Conservation (phyloP, 2,329 filamentous ascomycete species). For the Pestalotiopsis fici region DNA sequence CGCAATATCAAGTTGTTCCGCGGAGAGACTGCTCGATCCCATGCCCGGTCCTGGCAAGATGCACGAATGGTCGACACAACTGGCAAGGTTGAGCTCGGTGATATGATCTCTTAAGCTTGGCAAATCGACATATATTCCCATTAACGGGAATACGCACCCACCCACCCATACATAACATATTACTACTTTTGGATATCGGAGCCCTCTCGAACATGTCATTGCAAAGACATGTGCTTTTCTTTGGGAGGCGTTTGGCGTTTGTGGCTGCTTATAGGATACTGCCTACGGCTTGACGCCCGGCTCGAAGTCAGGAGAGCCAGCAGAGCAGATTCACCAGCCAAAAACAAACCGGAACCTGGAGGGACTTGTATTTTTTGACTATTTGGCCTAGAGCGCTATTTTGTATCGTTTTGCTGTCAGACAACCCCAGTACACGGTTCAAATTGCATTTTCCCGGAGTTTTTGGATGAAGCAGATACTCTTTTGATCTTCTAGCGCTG, state of each 20-base stretch:
- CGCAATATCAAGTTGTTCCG: slow-evolving; percentile 12
- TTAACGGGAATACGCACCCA: no score
- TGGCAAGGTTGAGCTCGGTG: not conserved
- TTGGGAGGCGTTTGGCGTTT: not conserved
- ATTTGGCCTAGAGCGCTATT: not conserved
- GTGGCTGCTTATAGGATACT: not conserved
- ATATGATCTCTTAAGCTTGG: not conserved
- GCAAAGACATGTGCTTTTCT: not conserved
- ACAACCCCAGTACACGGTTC: not conserved
- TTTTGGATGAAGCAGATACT: not conserved
- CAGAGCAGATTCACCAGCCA: not conserved
- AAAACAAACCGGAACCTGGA: not conserved
- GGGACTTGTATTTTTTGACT: not conserved
- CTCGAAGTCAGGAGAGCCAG: not conserved
- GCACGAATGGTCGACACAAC: not conserved
- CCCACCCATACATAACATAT: not conserved
- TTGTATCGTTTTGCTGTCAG: not conserved
- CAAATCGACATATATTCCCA: not conserved
- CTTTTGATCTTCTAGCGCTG: not conserved
- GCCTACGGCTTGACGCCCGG: not conserved
- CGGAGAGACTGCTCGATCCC: slow-evolving; percentile 5
- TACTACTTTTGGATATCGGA: not conserved
- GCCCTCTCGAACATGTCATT: not conserved
- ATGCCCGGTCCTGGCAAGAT: slow-evolving; percentile 5
- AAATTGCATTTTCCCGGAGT: not conserved